These are phyloP conservation scores for Trichosphaerium sp. DNA, from an alignment of 78 protist genomes.

Conservation along the genomic window DNA sequence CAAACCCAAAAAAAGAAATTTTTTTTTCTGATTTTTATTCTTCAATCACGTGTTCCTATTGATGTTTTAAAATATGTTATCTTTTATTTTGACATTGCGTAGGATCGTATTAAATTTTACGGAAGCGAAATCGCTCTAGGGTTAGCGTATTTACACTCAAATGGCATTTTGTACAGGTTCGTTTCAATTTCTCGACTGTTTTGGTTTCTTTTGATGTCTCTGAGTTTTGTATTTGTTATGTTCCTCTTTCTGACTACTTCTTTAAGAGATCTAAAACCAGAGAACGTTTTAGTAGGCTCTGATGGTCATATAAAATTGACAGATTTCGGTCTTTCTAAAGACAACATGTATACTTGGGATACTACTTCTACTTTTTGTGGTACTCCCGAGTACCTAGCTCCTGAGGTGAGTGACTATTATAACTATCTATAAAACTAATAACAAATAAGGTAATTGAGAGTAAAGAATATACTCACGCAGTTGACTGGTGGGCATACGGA, in stretches of 20 bases:
- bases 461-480: constrained; percentile 38
- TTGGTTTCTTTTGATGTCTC: too few relatives aligned
- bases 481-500: constrained; percentile 73
- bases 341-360: constrained; percentile 8
- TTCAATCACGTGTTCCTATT: background rate
- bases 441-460: too few relatives aligned
- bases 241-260: too few relatives aligned
- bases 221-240: too few relatives aligned
- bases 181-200: too few relatives aligned
- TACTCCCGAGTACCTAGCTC: constrained; percentile 96
- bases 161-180: constrained; percentile 26
- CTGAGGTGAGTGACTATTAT: constrained; percentile 46
- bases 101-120: constrained; percentile 33
- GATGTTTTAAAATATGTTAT: too few relatives aligned
- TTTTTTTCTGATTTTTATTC: background rate
- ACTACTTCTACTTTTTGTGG: constrained; percentile 91
- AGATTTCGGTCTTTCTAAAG: constrained; percentile 85
- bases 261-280: constrained; percentile 75
- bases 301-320: constrained; percentile 65
- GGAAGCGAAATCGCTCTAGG: constrained; percentile 49
- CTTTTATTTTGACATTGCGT: constrained; percentile 1
- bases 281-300: constrained; percentile 47
- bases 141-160: constrained; percentile 40
- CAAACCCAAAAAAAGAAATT: constrained; percentile 23
- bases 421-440: too few relatives aligned